A percentile compares a stretch with the other conserved stretches of the same genome.
phyloP scores from a whole-genome alignment of 2,329 filamentous ascomycete species.

The Trichoderma koningiopsis region DNA sequence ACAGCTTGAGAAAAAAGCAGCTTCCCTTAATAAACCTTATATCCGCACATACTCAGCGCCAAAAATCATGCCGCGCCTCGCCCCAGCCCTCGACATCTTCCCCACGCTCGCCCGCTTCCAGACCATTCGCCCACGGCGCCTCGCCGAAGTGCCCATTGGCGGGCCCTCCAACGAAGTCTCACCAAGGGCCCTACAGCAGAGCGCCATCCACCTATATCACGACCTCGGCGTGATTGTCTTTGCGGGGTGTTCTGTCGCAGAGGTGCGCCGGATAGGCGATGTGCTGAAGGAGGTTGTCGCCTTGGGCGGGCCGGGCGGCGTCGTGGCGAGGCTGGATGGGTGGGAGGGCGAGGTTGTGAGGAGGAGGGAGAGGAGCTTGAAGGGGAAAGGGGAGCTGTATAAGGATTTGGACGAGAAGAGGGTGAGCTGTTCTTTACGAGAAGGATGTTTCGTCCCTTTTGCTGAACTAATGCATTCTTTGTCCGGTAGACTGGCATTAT shows the following conservation, averaged over 20 bases:
- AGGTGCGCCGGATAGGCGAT: slow-evolving; percentile 32
- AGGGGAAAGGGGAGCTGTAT: slow-evolving; percentile 17
- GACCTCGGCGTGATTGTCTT: slow-evolving; percentile 40
- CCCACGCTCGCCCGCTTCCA: slow-evolving; percentile 32
- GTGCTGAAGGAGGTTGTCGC: slow-evolving; percentile 29
- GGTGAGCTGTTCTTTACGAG: slow-evolving; percentile 15
- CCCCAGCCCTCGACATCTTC: slow-evolving; percentile 31
- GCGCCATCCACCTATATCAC: slow-evolving; percentile 34
- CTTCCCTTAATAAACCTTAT: neutral
- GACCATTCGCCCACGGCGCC: slow-evolving; percentile 29
- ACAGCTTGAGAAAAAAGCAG: neutral
- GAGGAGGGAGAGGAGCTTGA: slow-evolving; percentile 7
- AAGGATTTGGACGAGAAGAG: slow-evolving; percentile 19
- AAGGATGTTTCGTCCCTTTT: no score
- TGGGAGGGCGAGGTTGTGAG: slow-evolving; percentile 13
- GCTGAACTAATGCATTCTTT: neutral
- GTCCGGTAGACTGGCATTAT: slow-evolving; percentile 21
- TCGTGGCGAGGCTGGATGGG: slow-evolving; percentile 22
- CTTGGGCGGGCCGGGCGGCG: slow-evolving; percentile 28
- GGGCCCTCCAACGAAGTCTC: neutral
- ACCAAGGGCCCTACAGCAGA: neutral
- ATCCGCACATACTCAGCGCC: neutral
- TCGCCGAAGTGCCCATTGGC: slow-evolving; percentile 26
- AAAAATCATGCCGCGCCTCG: slow-evolving; percentile 20
- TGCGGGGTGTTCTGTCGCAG: slow-evolving; percentile 31